These are phyloP conservation scores for Mentha longifolia DNA, from an alignment of 257 asterid species.

Conservation along the genomic window DNA sequence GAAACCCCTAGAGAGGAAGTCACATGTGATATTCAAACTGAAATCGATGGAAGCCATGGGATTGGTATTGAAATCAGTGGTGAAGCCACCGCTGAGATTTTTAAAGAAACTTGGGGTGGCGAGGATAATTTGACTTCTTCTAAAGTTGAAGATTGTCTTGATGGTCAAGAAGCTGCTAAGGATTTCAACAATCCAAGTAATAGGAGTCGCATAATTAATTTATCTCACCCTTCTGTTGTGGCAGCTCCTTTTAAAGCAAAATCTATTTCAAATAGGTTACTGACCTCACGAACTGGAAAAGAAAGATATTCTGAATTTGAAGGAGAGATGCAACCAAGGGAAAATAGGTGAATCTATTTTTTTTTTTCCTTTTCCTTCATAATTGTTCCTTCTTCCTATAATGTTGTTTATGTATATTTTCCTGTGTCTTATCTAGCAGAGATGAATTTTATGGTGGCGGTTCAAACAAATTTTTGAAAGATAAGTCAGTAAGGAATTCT, in stretches of 20 bases:
- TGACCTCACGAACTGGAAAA: conserved; percentile 63
- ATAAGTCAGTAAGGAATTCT: conserved; percentile 60
- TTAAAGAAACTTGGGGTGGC: conserved; percentile 38
- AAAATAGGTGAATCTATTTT: conserved; percentile 63
- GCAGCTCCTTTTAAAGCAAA: conserved; percentile 55
- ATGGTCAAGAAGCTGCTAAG: conserved; percentile 48
- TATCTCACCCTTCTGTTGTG: conserved; percentile 61
- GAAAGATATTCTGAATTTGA: conserved; percentile 64
- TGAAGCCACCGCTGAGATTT: conserved; percentile 42
- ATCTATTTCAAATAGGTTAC: conserved; percentile 51
- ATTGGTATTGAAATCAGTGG: conserved; percentile 39
- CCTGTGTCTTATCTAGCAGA: conserved; percentile 50
- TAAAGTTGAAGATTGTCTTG: conserved; percentile 49
- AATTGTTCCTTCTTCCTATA: conserved; percentile 21
- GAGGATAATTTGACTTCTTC: conserved; percentile 42
- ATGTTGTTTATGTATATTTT: conserved; percentile 33
- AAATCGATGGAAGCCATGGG: conserved; percentile 41
- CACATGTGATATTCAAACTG: conserved; percentile 38
- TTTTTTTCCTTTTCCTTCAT: neutral
- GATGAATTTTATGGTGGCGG: conserved; percentile 60
- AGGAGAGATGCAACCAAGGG: conserved; percentile 56
- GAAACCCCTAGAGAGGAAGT: conserved; percentile 43
- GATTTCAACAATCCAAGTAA: conserved; percentile 50
- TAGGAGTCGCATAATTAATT: conserved; percentile 81
- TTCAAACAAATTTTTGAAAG: conserved; percentile 60